These are phyloP conservation scores for Penicillium janthinellum DNA, from an alignment of 2,329 filamentous ascomycete genomes.

Conservation along the genomic window DNA sequence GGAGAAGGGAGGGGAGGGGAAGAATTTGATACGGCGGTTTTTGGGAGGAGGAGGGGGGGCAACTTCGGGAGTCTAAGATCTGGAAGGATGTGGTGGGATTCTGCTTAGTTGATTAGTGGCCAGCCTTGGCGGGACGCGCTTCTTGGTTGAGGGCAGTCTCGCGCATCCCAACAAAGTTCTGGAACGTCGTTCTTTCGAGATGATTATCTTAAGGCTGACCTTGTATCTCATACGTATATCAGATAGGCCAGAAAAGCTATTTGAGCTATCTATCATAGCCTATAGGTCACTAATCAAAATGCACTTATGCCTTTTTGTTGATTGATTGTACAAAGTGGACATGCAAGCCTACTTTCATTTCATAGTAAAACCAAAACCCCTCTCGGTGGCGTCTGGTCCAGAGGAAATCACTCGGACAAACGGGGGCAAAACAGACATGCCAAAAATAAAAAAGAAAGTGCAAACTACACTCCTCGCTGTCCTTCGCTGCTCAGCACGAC, in stretches of 20 bases:
- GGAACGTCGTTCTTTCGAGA: neutral
- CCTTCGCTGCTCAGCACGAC: neutral
- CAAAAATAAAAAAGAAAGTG: neutral
- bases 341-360: neutral
- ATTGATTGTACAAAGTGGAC: neutral
- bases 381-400: conserved; percentile 1
- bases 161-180: conserved; percentile 35
- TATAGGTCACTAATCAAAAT: neutral
- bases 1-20: conserved; percentile 32
- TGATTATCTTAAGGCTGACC: neutral
- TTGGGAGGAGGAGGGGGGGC: conserved; percentile 19
- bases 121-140: conserved; percentile 44
- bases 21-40: conserved; percentile 41
- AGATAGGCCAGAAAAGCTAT: too few species aligned
- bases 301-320: too few species aligned
- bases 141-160: conserved; percentile 28
- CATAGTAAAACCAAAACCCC: neutral
- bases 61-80: conserved; percentile 15
- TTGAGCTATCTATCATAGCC: neutral
- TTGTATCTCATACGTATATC: neutral
- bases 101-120: conserved; percentile 30
- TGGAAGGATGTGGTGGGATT: conserved; percentile 30
- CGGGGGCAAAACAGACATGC: neutral
- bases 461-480: neutral
- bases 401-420: neutral